Base-by-base conservation (phyloP, 805 yeast genomes). In the Candida khao-thaluensis region DNA sequence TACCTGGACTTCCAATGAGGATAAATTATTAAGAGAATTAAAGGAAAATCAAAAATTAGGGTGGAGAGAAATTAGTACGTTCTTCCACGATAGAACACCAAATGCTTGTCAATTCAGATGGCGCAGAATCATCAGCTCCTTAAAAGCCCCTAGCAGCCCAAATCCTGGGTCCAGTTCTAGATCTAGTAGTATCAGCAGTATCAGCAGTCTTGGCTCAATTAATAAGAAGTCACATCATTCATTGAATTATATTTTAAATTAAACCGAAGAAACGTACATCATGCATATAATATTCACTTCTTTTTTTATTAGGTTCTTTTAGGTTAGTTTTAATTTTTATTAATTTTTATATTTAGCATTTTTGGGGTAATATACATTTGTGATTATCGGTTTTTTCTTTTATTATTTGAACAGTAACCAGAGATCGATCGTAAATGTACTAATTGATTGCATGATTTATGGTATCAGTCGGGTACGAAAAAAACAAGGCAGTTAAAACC, bases 81-180 rank as follows among this genome's bases (percentile, higher is more conserved):
- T 83, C 53, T 87, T 87, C 59, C 73, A 78, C 30, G 82, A 82
- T 57, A 68, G 95, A 55, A 87, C 95, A 2, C 89, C 95, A 25
- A 87, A 85, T 56, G 95, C 95, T 2, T 85, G 95, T 52, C 95
- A 85, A 62, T 85, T 85, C 56, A 76, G 95, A 50, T 87, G 95
- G 95, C 74, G 95, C 58, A 64, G 95, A 46, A 62, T 74, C 14
- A 69, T 72, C 3, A 30, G 32, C 20, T 39, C 51, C 7, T 37
- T 47, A 10, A 31, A 31, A 10, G 12, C 35, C 5, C 35, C 35
- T 11, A 21, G 14, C 7, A 47, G 38, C 28, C 40, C 30, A 14
- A 32, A 20, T 7, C 24, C 24, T 22, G 24, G 24, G 24, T 28
- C 35, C 10, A 35, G 30, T 17, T 25, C 34, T 7, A 28, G 37